These are phyloP conservation scores for Penicillium corylophilum DNA, from an alignment of 2,329 filamentous ascomycete species.

Conservation along the genomic window DNA sequence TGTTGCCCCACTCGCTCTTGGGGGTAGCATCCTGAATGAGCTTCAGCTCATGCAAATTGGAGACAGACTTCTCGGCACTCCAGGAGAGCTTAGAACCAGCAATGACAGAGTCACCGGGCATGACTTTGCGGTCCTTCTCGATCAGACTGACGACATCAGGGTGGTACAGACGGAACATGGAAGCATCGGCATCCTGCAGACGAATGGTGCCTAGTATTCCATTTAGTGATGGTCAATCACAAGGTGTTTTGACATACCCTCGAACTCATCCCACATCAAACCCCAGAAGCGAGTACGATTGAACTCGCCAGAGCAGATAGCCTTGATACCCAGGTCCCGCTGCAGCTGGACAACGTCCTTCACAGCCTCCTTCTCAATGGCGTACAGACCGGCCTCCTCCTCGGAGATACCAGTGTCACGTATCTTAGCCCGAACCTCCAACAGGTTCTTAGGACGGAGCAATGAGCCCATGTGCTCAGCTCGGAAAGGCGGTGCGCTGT, in stretches of 20 bases:
- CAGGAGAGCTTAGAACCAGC: conserved; percentile 25
- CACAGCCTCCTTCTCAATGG: conserved; percentile 18
- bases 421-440: conserved; percentile 20
- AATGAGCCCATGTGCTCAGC: conserved; percentile 26
- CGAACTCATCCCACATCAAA: conserved; percentile 25
- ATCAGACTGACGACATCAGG: conserved; percentile 29
- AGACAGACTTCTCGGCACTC: conserved; percentile 14
- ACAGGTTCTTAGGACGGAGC: conserved; percentile 19
- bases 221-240: conserved; percentile 46
- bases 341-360: conserved; percentile 24
- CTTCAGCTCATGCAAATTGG: conserved; percentile 25
- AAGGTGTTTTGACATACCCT: conserved; percentile 10
- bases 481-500: conserved; percentile 23
- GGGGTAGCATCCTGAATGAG: conserved; percentile 43
- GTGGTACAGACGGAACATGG: conserved; percentile 29
- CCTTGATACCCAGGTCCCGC: conserved; percentile 22
- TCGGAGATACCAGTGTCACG: conserved; percentile 19
- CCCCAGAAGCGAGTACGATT: conserved; percentile 27
- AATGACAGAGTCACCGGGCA: conserved; percentile 29
- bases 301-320: conserved; percentile 21
- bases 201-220: conserved; percentile 45
- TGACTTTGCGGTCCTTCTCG: conserved; percentile 27
- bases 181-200: conserved; percentile 26
- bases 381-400: conserved; percentile 18
- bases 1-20: conserved; percentile 60